Evolutionary conservation across 345 rosid species (phyloP), one percentile per base, ranked within the genome.

Genomic region (Cardiospermum halicacabum): DNA sequence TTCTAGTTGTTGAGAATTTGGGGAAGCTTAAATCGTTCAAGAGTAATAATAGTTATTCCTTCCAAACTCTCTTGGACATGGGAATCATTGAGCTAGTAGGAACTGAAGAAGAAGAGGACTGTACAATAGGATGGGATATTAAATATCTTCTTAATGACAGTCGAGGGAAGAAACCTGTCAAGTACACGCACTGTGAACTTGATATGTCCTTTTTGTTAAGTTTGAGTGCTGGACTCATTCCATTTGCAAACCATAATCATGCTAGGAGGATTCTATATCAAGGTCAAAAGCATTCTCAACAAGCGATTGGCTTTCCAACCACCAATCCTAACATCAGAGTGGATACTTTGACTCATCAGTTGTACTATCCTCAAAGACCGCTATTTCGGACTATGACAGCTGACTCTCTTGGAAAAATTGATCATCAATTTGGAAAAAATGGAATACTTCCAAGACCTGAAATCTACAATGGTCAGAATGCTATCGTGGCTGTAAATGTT

Each of bases 71-170:
- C 63, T 65, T 93, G 60, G 89, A 88, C 70, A 75, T 69, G 61
- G 92, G 97, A 56, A 85, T 93, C 4, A 65, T 88, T 2, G 96
- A 93, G 80, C 75, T 90, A 48, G 53, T 88, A 30, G 97, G 99
- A 54, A 74, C 82, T 1, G 97, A 90, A 75, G 99, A 91, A 73
- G 99, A 93, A 76, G 97, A 93, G 69, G 99, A 93, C 62, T 90
- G 91, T 54, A 50, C 37, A 10, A 80, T 84, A 0, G 95, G 97
- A 19, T 91, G 97, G 95, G 77, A 83, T 56, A 54, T 91, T 55
- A 82, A 70, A 36, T 77, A 75, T 58, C 85, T 92, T 32, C 39
- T 93, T 31, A 68, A 54, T 21, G 85, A 75, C 56, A 67, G 11
- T 61, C 74, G 66, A 4, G 75, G 47, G 18, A 78, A 72, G 74